Evolutionary conservation across 345 rosid species (phyloP), one percentile per base, ranked within the genome.

Genomic region (Nephelium lappaceum): DNA sequence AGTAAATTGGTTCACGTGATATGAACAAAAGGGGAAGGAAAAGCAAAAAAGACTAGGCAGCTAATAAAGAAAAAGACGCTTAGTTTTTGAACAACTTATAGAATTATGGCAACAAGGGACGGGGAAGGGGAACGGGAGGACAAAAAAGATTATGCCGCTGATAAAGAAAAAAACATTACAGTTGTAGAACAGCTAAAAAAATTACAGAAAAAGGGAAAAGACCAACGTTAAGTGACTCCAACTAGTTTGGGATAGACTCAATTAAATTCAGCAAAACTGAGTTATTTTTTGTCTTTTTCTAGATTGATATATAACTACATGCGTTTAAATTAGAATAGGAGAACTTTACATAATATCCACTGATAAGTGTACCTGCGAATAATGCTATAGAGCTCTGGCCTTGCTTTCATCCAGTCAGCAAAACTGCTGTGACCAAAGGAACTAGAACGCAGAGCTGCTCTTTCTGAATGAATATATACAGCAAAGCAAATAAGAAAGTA

Each of bases 361-460:
- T 74, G 11, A 75, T 19, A 60, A 73, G 43, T 76, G 81, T 88
- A 95, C 99, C 99, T 92, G 74, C 96, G 95, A 79, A 95, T 88
- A 79, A 95, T 95, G 87, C 97, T 93, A 73, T 93, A 95, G 65
- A 95, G 87, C 84, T 95, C 99, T 55, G 99, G 99, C 83, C 99
- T 91, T 71, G 99, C 98, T 85, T 87, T 90, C 99, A 95, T 95
- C 99, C 99, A 95, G 83, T 93, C 99, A 87, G 96, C 81, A 86
- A 93, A 95, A 88, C 93, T 87, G 87, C 92, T 92, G 77, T 87
- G 90, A 72, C 87, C 89, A 78, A 83, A 82, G 77, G 92, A 91
- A 85, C 89, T 89, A 84, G 97, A 91, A 79, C 87, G 89, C 49
- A 93, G 92, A 55, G 89, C 93, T 83, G 88, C 88, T 81, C 98